Conservation (phyloP, 108 stramenopile species). For the Cyclostephanos invisitatus region DNA sequence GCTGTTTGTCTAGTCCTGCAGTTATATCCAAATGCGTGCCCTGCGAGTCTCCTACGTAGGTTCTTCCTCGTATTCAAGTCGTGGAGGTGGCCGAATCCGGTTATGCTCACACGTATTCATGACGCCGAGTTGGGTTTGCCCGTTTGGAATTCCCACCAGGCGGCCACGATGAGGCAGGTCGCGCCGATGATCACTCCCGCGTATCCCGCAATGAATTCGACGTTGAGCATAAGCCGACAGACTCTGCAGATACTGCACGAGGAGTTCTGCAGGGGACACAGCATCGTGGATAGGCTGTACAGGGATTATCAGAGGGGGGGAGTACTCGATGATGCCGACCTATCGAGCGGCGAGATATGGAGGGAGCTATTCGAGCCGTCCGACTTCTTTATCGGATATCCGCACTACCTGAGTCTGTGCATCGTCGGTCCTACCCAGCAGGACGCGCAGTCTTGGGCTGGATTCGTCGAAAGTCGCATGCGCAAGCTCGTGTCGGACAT, state of each 20-base stretch:
- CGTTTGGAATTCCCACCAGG: conserved; percentile 72
- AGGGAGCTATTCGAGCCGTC: conserved; percentile 85
- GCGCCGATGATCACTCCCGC: conserved; percentile 99
- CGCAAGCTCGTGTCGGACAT: conserved; percentile 84
- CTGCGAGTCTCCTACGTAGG: conserved; percentile 81
- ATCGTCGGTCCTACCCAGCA: conserved; percentile 88
- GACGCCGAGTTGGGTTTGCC: conserved; percentile 82
- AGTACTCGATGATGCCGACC: conserved; percentile 29
- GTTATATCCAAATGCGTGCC: conserved; percentile 89
- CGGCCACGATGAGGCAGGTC: conserved; percentile 69
- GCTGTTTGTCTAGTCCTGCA: conserved; percentile 92
- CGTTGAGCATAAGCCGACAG: conserved; percentile 85
- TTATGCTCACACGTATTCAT: conserved; percentile 85
- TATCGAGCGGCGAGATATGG: conserved; percentile 65
- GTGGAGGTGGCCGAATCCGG: conserved; percentile 91
- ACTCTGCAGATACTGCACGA: conserved; percentile 84
- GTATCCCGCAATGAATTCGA: conserved; percentile 98
- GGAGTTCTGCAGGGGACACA: conserved; percentile 83
- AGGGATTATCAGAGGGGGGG: conserved; percentile 60
- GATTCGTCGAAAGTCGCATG: conserved; percentile 91
- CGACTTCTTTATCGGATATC: conserved; percentile 96
- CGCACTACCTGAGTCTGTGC: conserved; percentile 91
- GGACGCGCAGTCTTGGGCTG: conserved; percentile 91
- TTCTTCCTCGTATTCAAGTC: conserved; percentile 92
- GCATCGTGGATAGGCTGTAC: conserved; percentile 75